Conservation (phyloP, 1,284 basidiomycete genomes). For the Omphalotus olearius region DNA sequence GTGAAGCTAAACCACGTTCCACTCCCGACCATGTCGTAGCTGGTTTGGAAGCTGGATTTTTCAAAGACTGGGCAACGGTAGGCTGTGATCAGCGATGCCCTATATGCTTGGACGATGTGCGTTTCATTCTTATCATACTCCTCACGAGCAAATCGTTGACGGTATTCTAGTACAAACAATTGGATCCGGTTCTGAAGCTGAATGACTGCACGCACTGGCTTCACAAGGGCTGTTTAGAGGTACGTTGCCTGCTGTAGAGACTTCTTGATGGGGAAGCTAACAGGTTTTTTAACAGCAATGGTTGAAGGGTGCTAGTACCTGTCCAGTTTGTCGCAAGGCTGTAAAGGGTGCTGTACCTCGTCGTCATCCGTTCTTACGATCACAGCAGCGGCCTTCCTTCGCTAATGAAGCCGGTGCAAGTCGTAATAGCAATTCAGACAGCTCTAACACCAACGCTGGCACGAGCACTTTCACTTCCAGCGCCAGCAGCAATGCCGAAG, state of each 20-base stretch:
- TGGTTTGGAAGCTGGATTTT: conserved; percentile 52
- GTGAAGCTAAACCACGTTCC: conserved; percentile 58
- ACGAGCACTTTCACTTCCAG: too few species aligned
- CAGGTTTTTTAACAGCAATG: conserved; percentile 52
- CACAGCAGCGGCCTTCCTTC: not conserved
- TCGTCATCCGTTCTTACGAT: not conserved
- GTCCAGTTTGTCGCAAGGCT: conserved; percentile 60
- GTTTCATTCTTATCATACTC: conserved; percentile 24
- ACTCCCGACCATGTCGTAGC: conserved; percentile 58
- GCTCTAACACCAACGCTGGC: too few species aligned
- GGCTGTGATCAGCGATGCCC: conserved; percentile 70
- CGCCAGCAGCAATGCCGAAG: too few species aligned
- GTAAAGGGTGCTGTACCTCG: conserved; percentile 27
- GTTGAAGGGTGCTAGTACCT: conserved; percentile 60
- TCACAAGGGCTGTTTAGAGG: conserved; percentile 67
- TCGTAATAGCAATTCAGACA: not conserved
- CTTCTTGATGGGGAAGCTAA: not conserved
- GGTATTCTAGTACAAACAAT: conserved; percentile 47
- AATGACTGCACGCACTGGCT: conserved; percentile 73
- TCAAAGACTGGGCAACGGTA: conserved; percentile 59
- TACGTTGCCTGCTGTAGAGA: conserved; percentile 25
- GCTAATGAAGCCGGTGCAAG: not conserved
- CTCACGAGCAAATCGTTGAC: conserved; percentile 6
- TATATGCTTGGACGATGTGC: conserved; percentile 75
- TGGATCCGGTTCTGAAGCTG: conserved; percentile 57